Conservation (phyloP, 768 basidiomycete genomes). For the Tricholomella constricta region DNA sequence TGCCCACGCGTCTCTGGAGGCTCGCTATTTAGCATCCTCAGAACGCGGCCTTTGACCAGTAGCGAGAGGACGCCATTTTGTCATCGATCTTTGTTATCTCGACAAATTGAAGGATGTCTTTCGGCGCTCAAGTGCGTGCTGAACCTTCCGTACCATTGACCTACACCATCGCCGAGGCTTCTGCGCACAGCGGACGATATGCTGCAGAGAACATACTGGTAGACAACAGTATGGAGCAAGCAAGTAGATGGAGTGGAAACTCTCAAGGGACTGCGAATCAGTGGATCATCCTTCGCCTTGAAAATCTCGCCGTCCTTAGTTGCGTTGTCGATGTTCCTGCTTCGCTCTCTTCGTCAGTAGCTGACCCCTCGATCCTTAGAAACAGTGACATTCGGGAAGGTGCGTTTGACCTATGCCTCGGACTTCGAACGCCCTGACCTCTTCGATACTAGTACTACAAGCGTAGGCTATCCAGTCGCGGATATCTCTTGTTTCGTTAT, state of each 20-base stretch:
- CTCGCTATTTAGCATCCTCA: background rate
- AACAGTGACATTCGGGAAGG: conserved; percentile 82
- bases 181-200: conserved; percentile 74
- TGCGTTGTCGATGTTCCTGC: conserved; percentile 33
- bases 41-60: background rate
- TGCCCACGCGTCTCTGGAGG: background rate
- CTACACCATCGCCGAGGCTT: conserved; percentile 60
- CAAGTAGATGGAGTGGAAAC: conserved; percentile 77
- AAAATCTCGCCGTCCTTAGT: conserved; percentile 66
- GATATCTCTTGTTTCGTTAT: background rate
- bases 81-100: background rate
- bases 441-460: conserved; percentile 38
- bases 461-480: conserved; percentile 29
- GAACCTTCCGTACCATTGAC: conserved; percentile 31
- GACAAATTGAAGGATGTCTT: conserved; percentile 11
- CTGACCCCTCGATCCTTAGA: conserved; percentile 38
- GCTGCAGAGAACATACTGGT: conserved; percentile 67
- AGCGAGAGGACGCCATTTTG: background rate
- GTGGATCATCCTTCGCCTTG: conserved; percentile 71
- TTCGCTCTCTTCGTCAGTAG: background rate
- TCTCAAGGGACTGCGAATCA: conserved; percentile 60
- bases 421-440: conserved; percentile 1
- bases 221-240: conserved; percentile 62
- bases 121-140: background rate
- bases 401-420: conserved; percentile 26